phyloP scores from a whole-genome alignment of 345 rosid species.

The Cardamine chenopodiifolia region DNA sequence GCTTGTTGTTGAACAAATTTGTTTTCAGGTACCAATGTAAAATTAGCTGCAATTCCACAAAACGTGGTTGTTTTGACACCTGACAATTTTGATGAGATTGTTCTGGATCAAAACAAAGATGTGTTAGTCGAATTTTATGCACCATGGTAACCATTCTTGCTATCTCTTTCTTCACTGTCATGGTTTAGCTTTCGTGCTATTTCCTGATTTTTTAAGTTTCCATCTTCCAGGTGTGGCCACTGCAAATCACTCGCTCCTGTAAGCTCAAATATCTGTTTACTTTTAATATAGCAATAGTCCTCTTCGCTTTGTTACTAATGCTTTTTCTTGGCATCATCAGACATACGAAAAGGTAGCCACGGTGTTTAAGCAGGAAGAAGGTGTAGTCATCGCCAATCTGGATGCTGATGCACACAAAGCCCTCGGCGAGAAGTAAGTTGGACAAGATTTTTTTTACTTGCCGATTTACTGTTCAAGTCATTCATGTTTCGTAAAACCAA shows the following conservation, averaged over 20 bases:
- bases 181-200: slow-evolving; percentile 24
- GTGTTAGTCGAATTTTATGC: slow-evolving; percentile 98
- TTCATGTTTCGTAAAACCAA: neutral
- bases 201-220: slow-evolving; percentile 24
- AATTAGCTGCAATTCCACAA: slow-evolving; percentile 79
- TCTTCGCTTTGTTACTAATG: slow-evolving; percentile 8
- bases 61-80: slow-evolving; percentile 71
- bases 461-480: neutral
- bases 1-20: slow-evolving; percentile 8
- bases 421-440: slow-evolving; percentile 78
- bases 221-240: slow-evolving; percentile 90
- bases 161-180: slow-evolving; percentile 14
- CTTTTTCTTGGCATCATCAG: slow-evolving; percentile 44
- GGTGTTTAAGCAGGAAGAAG: slow-evolving; percentile 74
- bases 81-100: slow-evolving; percentile 79
- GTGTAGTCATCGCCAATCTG: slow-evolving; percentile 83
- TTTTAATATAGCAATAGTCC: neutral
- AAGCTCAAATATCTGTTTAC: slow-evolving; percentile 39
- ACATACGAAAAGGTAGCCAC: slow-evolving; percentile 88
- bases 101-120: slow-evolving; percentile 83
- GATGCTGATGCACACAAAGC: slow-evolving; percentile 89
- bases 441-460: neutral
- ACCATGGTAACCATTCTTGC: slow-evolving; percentile 66
- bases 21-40: slow-evolving; percentile 81
- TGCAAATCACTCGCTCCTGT: slow-evolving; percentile 98